Percentiles rank a stretch among this genome's conserved stretches.
phyloP scores from a whole-genome alignment of 139 green algal species.

The Raphidocelis subcapitata region DNA sequence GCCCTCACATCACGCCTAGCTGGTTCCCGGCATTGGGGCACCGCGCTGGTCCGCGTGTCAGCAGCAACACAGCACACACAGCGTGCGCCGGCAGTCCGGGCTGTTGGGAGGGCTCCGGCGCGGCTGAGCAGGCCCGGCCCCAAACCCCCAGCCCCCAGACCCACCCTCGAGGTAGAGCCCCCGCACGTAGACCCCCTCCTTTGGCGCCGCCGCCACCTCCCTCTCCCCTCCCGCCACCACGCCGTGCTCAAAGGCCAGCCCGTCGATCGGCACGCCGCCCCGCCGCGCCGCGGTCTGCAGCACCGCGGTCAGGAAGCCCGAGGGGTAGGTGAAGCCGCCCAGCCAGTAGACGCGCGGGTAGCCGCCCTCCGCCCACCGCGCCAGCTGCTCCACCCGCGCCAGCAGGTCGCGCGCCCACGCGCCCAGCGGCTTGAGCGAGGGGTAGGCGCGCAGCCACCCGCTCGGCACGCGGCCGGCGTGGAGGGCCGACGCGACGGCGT shows the following conservation, averaged over 20 bases:
- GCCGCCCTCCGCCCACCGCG: conserved; percentile 63
- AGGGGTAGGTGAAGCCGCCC: conserved; percentile 84
- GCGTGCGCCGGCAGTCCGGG: too few species aligned
- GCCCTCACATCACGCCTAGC: too few species aligned
- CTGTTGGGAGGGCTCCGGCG: too few species aligned
- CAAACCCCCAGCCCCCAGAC: not conserved
- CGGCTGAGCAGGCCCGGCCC: too few species aligned
- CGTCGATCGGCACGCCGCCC: conserved; percentile 83
- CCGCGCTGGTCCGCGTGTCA: too few species aligned
- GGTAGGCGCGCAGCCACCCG: conserved; percentile 80
- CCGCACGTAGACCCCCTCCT: conserved; percentile 85
- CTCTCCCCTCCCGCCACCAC: conserved; percentile 75
- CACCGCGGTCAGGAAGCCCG: conserved; percentile 66
- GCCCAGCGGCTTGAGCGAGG: conserved; percentile 78
- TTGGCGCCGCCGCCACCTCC: conserved; percentile 68
- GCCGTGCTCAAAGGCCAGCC: conserved; percentile 77
- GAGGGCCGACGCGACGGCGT: conserved; percentile 58
- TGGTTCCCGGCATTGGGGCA: too few species aligned
- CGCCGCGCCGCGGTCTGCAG: conserved; percentile 75
- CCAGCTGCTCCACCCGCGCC: conserved; percentile 71
- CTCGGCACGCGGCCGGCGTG: conserved; percentile 64
- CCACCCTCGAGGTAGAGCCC: conserved; percentile 80
- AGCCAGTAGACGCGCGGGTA: conserved; percentile 88
- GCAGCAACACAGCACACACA: conserved; percentile 3
- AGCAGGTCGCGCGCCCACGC: conserved; percentile 83